A percentile compares a stretch with the other conserved stretches of the same genome.
Evolutionary conservation across 1,284 basidiomycete species (phyloP).

Genomic region (Amylostereum chailletii): DNA sequence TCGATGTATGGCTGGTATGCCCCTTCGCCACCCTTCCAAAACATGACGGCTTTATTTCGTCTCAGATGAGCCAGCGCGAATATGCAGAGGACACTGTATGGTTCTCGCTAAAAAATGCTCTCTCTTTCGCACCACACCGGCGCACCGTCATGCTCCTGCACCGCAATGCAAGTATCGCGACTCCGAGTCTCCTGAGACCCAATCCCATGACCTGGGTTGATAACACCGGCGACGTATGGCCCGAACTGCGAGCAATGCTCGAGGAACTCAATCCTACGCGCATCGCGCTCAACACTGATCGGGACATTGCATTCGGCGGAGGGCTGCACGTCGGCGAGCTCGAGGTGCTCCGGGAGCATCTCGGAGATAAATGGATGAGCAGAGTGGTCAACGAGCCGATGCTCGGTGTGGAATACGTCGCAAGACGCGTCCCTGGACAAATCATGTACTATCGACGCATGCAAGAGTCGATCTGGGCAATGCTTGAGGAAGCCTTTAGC

Average conservation of each 20-base stretch:
- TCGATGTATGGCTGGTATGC: constrained; percentile 36
- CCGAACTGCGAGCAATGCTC: constrained; percentile 29
- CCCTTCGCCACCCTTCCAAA: background rate
- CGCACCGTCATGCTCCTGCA: constrained; percentile 44
- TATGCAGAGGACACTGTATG: constrained; percentile 47
- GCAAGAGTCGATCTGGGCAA: constrained; percentile 44
- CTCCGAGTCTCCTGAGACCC: constrained; percentile 16
- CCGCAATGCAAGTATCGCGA: constrained; percentile 27
- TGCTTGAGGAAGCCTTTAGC: constrained; percentile 45
- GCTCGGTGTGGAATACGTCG: constrained; percentile 42
- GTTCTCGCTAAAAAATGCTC: constrained; percentile 42
- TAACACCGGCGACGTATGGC: constrained; percentile 42
- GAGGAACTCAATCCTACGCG: constrained; percentile 26
- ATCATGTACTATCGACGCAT: constrained; percentile 33
- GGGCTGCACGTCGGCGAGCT: constrained; percentile 44
- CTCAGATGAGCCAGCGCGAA: constrained; percentile 38
- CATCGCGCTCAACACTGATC: constrained; percentile 40
- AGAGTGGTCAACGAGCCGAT: constrained; percentile 33
- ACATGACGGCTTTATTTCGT: background rate
- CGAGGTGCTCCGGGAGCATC: constrained; percentile 25
- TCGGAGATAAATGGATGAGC: constrained; percentile 33
- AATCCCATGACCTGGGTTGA: constrained; percentile 42
- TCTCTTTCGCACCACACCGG: constrained; percentile 39
- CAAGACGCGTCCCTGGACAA: constrained; percentile 32
- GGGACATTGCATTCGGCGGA: constrained; percentile 38